phyloP scores from a whole-genome alignment of 805 yeast species.

The Danielia reshetovae region DNA sequence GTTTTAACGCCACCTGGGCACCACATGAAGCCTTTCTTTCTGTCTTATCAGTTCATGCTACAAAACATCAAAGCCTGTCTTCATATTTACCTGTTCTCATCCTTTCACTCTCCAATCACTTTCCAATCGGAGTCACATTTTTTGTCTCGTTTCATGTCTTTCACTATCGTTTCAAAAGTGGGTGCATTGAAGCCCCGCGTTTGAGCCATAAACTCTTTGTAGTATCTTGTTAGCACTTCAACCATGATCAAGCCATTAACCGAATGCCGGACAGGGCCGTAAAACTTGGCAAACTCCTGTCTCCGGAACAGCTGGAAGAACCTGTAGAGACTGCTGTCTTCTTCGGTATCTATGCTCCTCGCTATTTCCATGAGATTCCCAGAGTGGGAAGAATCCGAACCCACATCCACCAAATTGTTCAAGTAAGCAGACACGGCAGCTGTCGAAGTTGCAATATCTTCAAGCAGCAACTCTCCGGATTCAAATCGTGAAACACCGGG shows the following conservation, averaged over 20 bases:
- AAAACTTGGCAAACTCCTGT: conserved; percentile 1
- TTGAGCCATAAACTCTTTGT: conserved; percentile 1
- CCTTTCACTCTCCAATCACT: neutral
- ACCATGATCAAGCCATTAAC: neutral
- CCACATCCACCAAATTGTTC: conserved; percentile 1
- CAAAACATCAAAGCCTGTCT: no score
- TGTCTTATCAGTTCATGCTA: no score
- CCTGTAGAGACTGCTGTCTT: neutral
- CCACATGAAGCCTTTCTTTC: no score
- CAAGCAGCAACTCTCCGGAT: neutral
- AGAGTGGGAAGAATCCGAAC: neutral
- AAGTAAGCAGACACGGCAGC: neutral
- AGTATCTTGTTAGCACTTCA: conserved; percentile 1
- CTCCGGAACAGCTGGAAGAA: conserved; percentile 1
- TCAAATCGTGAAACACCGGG: no score
- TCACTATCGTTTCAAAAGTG: conserved; percentile 1
- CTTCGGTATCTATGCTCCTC: neutral
- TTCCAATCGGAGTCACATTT: neutral
- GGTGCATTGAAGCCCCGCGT: conserved; percentile 1
- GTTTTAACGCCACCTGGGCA: no score
- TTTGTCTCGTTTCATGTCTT: conserved; percentile 1
- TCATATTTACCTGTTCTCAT: no score
- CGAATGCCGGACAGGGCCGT: neutral
- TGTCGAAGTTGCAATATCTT: neutral
- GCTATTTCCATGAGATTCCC: conserved; percentile 1